Evolutionary conservation across 805 yeast genomes (phyloP).

Genomic region (Pichia phayaonensis): DNA sequence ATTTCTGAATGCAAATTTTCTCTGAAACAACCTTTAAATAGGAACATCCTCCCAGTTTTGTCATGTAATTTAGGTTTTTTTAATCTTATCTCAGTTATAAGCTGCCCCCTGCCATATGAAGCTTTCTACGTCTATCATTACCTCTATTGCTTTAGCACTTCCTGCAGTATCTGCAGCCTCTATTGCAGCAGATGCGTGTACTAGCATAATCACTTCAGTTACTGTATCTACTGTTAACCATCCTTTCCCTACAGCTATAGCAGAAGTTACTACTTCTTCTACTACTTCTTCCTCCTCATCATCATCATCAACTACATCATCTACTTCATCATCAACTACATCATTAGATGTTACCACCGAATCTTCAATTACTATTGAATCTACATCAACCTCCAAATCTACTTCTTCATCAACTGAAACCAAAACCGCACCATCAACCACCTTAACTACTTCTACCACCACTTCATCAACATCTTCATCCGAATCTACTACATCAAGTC

Average conservation of each 20-base stretch:
- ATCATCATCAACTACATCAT: neutral
- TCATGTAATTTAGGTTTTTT: no score
- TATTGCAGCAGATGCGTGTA: neutral
- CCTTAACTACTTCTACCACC: conserved; percentile 3
- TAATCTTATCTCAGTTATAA: neutral
- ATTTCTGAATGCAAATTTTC: no score
- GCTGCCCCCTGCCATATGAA: neutral
- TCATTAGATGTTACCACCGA: neutral
- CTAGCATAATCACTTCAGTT: conserved; percentile 14
- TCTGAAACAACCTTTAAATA: no score
- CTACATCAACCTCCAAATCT: neutral
- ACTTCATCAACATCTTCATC: conserved; percentile 6
- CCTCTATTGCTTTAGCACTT: neutral
- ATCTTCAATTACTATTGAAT: neutral
- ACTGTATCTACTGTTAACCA: conserved; percentile 13
- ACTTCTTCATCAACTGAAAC: neutral
- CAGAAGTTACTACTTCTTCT: neutral
- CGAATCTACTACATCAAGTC: conserved; percentile 9
- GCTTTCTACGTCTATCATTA: neutral
- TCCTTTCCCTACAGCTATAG: conserved; percentile 11
- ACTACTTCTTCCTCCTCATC: conserved; percentile 1
- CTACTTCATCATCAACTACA: neutral
- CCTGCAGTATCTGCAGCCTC: neutral
- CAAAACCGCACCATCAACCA: conserved; percentile 14
- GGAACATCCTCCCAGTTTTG: neutral